Evolutionary conservation across 148 eudicot species (phyloP).

Genomic region (Diospyros lotus): DNA sequence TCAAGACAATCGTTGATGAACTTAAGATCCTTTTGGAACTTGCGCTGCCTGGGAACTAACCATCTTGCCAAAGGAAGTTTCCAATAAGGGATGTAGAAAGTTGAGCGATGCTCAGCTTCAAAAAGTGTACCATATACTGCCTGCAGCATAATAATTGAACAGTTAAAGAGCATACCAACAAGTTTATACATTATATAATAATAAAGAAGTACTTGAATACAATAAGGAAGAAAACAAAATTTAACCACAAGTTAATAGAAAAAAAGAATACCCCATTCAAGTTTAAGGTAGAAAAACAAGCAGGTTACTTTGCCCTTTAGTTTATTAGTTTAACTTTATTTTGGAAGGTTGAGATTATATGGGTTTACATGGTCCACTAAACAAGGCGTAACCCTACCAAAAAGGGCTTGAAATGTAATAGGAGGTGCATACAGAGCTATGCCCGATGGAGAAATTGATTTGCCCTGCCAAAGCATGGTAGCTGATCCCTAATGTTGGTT

Average conservation of each 20-base stretch:
- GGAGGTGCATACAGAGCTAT: too few species aligned
- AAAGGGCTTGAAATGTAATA: too few species aligned
- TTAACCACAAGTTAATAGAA: background rate
- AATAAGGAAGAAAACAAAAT: background rate
- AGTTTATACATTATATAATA: background rate
- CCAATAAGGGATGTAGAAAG: constrained; percentile 98
- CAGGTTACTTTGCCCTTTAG: background rate
- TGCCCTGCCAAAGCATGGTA: too few species aligned
- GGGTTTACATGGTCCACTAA: too few species aligned
- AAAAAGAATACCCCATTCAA: background rate
- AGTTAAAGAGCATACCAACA: background rate
- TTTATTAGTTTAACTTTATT: too few species aligned
- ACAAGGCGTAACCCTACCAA: too few species aligned
- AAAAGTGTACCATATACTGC: constrained; percentile 98
- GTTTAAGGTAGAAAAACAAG: background rate
- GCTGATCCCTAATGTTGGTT: too few species aligned
- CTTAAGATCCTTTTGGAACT: constrained; percentile 81
- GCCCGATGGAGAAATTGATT: too few species aligned
- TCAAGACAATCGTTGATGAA: constrained; percentile 95
- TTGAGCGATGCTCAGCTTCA: constrained; percentile 99
- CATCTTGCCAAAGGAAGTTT: constrained; percentile 86
- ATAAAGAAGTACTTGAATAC: background rate
- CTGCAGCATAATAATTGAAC: constrained; percentile 32
- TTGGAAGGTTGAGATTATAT: too few species aligned
- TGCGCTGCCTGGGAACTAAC: constrained; percentile 92